phyloP scores from a whole-genome alignment of 2,329 filamentous ascomycete species.

The Geosmithia flava region DNA sequence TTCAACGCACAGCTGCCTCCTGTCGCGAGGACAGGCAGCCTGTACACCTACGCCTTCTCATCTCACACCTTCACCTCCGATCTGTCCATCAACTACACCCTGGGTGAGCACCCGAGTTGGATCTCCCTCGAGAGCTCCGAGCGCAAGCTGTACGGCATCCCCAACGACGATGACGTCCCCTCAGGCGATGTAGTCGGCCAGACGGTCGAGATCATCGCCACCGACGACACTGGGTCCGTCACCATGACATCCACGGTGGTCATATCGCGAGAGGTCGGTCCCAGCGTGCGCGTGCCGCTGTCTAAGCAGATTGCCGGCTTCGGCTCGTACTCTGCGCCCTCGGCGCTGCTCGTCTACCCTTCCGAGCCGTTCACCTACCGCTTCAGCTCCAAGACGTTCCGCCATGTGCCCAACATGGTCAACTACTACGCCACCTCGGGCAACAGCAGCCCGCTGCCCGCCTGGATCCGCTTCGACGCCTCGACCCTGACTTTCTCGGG shows the following conservation, averaged over 20 bases:
- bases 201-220: constrained; percentile 56
- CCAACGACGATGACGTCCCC: constrained; percentile 36
- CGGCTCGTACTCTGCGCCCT: constrained; percentile 47
- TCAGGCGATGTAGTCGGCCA: constrained; percentile 42
- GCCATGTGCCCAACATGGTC: constrained; percentile 27
- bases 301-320: constrained; percentile 43
- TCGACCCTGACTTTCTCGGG: constrained; percentile 56
- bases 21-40: constrained; percentile 55
- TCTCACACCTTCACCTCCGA: constrained; percentile 59
- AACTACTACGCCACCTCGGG: constrained; percentile 65
- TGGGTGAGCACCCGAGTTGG: constrained; percentile 59
- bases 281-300: constrained; percentile 42
- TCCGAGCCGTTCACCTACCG: constrained; percentile 38
- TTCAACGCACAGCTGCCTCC: constrained; percentile 77
- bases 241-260: constrained; percentile 59
- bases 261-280: constrained; percentile 46
- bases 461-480: constrained; percentile 70
- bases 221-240: constrained; percentile 50
- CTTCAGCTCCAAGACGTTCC: constrained; percentile 51
- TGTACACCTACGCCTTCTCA: constrained; percentile 62
- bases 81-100: constrained; percentile 53
- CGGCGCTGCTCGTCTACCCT: constrained; percentile 43
- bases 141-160: constrained; percentile 60
- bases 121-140: constrained; percentile 54
- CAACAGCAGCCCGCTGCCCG: constrained; percentile 71